Conservation (phyloP, 495 filamentous ascomycete species). For the Daldinia bambusicola region DNA sequence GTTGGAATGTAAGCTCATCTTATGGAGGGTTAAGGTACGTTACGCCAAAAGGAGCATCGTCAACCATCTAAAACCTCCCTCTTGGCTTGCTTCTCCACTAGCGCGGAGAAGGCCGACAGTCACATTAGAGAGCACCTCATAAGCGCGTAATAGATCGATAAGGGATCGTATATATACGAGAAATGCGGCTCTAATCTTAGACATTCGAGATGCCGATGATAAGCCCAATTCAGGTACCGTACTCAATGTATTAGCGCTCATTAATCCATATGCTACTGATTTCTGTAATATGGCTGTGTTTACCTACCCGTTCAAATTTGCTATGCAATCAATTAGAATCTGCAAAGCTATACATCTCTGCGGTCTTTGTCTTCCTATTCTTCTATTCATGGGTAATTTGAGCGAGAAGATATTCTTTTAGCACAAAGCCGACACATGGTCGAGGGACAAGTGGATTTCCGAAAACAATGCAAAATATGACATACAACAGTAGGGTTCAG, state of each 20-base stretch:
- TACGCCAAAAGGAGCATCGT: slow-evolving; percentile 13
- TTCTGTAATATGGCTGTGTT: background rate
- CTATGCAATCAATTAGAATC: background rate
- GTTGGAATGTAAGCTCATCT: slow-evolving; percentile 48
- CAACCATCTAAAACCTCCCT: slow-evolving; percentile 29
- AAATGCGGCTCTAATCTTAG: background rate
- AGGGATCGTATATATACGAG: background rate
- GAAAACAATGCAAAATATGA: slow-evolving; percentile 36
- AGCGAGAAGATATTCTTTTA: slow-evolving; percentile 13
- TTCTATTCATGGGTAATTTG: background rate
- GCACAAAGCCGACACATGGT: slow-evolving; percentile 19
- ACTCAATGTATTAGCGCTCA: background rate
- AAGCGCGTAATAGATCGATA: background rate
- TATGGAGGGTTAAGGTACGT: slow-evolving; percentile 23
- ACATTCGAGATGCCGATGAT: background rate
- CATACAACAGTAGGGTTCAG: slow-evolving; percentile 10
- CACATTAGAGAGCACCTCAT: slow-evolving; percentile 1
- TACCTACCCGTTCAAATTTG: background rate
- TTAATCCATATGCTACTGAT: background rate
- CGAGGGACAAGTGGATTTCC: slow-evolving; percentile 21
- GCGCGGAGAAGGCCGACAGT: slow-evolving; percentile 22
- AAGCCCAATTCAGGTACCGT: background rate
- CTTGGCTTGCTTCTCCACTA: slow-evolving; percentile 9
- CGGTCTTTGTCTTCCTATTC: slow-evolving; percentile 17
- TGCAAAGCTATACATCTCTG: slow-evolving; percentile 3